phyloP scores from a whole-genome alignment of 1,139 yeast species.

The Pichia sp. region DNA sequence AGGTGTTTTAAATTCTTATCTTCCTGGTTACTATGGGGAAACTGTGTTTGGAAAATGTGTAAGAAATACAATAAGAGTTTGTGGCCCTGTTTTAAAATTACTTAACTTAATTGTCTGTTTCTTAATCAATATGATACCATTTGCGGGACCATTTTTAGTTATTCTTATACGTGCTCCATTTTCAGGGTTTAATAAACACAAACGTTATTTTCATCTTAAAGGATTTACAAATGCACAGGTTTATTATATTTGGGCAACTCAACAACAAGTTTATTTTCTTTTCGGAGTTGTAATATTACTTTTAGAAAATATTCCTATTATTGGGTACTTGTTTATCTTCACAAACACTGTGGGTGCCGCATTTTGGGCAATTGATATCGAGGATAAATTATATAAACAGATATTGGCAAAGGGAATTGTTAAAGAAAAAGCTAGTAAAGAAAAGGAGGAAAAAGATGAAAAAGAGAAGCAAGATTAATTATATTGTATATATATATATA shows the following conservation, averaged over 20 bases:
- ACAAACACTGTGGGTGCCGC: constrained; percentile 71
- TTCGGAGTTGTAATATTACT: constrained; percentile 58
- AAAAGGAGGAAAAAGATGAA: background rate
- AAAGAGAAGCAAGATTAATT: background rate
- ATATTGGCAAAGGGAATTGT: background rate
- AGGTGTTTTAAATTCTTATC: constrained; percentile 40
- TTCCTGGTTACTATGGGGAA: constrained; percentile 36
- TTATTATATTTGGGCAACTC: constrained; percentile 23
- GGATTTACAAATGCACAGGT: constrained; percentile 42
- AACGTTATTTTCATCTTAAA: constrained; percentile 56
- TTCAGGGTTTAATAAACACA: constrained; percentile 51
- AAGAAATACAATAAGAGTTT: constrained; percentile 23
- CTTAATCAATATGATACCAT: constrained; percentile 48
- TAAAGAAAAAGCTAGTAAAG: background rate
- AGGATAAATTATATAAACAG: constrained; percentile 15
- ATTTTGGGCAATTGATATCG: constrained; percentile 49
- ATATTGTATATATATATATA: background rate
- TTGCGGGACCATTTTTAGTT: constrained; percentile 54
- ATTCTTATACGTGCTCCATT: constrained; percentile 53
- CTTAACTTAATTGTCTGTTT: constrained; percentile 32
- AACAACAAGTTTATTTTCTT: constrained; percentile 20
- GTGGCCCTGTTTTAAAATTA: constrained; percentile 32
- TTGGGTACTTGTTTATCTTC: constrained; percentile 56
- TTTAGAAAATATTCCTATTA: constrained; percentile 55
- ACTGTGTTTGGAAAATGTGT: constrained; percentile 32